Evolutionary conservation across 176 grass and related monocot species (phyloP).

Genomic region (Ensete glaucum): DNA sequence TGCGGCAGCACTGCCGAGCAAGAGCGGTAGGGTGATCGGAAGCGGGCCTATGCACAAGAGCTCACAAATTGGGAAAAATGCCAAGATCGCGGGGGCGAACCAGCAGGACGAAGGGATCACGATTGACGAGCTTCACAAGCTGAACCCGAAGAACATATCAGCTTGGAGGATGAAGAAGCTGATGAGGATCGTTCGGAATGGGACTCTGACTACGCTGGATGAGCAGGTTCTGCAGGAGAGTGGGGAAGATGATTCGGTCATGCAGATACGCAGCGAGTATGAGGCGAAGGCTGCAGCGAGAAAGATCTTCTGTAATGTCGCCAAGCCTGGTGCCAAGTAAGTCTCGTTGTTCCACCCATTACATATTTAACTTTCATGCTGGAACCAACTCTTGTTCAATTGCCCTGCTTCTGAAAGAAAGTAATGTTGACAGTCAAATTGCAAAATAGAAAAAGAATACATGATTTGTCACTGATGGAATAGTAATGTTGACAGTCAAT

Average conservation of each 20-base stretch:
- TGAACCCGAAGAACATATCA: constrained; percentile 88
- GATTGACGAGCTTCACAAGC: constrained; percentile 74
- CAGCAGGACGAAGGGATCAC: constrained; percentile 61
- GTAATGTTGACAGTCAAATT: too few species aligned
- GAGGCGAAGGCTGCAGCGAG: constrained; percentile 88
- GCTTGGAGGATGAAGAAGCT: constrained; percentile 97
- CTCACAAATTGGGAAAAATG: constrained; percentile 25
- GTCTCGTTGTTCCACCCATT: not conserved
- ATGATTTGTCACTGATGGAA: too few species aligned
- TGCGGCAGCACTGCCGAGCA: constrained; percentile 30
- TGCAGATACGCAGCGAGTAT: constrained; percentile 67
- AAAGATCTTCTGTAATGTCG: constrained; percentile 77
- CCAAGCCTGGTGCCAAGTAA: constrained; percentile 65
- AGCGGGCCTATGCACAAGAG: not conserved
- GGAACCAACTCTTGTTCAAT: not conserved
- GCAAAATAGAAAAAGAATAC: too few species aligned
- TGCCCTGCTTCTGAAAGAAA: not conserved
- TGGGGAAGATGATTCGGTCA: constrained; percentile 49
- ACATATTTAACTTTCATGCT: not conserved
- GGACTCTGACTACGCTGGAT: constrained; percentile 66
- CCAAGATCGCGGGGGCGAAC: constrained; percentile 28
- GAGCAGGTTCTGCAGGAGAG: constrained; percentile 41
- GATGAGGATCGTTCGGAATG: constrained; percentile 79
- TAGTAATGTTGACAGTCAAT: too few species aligned
- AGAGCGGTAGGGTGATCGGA: not conserved